A percentile compares a stretch with the other conserved stretches of the same genome.
phyloP scores from a whole-genome alignment of 2,329 filamentous ascomycete genomes.

The Pseudogymnoascus sp. region DNA sequence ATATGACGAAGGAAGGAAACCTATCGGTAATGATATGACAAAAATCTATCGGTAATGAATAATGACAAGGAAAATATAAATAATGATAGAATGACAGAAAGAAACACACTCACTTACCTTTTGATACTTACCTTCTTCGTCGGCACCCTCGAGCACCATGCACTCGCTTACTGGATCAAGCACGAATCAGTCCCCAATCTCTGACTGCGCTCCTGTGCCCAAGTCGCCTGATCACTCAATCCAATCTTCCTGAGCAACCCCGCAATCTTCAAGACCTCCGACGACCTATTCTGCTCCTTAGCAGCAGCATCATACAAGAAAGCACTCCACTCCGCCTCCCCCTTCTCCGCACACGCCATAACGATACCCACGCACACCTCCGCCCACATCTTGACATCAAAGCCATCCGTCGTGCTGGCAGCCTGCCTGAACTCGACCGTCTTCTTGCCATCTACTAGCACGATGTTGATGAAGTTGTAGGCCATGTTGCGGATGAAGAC shows the following conservation, averaged over 20 bases:
- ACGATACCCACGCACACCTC: background rate
- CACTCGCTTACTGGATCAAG: background rate
- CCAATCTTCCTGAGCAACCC: background rate
- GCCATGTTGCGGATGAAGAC: background rate
- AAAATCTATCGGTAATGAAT: background rate
- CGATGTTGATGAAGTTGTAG: background rate
- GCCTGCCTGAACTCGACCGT: background rate
- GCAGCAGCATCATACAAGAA: background rate
- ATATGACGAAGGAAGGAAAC: background rate
- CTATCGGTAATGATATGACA: background rate
- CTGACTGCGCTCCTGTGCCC: background rate
- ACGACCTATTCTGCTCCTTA: background rate
- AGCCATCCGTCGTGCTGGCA: background rate
- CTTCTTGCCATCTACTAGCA: background rate
- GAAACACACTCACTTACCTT: background rate
- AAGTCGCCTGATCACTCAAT: background rate
- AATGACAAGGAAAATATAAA: background rate
- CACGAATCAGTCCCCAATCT: background rate
- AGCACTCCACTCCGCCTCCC: background rate
- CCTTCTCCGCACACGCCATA: background rate
- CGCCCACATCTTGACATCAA: background rate
- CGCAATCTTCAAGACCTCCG: background rate
- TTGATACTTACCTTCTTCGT: background rate
- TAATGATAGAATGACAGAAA: background rate
- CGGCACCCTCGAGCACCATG: background rate